Evolutionary conservation across 129 eudicot species (phyloP).

Genomic region (Helianthus annuus): DNA sequence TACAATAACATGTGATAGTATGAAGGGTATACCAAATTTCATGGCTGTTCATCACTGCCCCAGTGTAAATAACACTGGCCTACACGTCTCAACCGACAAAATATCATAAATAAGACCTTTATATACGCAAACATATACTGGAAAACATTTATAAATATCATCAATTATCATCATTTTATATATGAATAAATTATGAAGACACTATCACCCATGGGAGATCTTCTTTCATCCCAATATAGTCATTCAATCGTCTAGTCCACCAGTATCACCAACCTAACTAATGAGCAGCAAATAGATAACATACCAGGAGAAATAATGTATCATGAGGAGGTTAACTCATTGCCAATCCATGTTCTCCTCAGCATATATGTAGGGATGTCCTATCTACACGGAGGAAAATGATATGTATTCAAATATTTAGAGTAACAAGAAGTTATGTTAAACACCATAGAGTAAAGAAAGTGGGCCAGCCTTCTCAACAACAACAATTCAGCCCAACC

Average conservation of each 20-base stretch:
- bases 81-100: too few relatives aligned
- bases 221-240: not conserved
- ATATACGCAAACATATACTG: too few relatives aligned
- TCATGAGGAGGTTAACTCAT: conserved; percentile 45
- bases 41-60: conserved; percentile 15
- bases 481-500: too few relatives aligned
- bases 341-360: conserved; percentile 56
- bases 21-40: conserved; percentile 13
- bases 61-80: conserved; percentile 22
- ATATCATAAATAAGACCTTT: too few relatives aligned
- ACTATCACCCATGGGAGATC: conserved; percentile 1
- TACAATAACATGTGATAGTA: conserved; percentile 36
- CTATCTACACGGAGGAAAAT: conserved; percentile 39
- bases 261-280: not conserved
- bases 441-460: not conserved
- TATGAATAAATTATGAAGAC: too few relatives aligned
- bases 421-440: not conserved
- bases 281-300: too few relatives aligned
- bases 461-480: too few relatives aligned
- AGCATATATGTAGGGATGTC: conserved; percentile 52
- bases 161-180: too few relatives aligned
- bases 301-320: not conserved
- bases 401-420: not conserved
- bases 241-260: not conserved
- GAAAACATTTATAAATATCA: too few relatives aligned